Evolutionary conservation across 2,329 filamentous ascomycete species (phyloP).

Genomic region (Nothomitra cinnamomea): DNA sequence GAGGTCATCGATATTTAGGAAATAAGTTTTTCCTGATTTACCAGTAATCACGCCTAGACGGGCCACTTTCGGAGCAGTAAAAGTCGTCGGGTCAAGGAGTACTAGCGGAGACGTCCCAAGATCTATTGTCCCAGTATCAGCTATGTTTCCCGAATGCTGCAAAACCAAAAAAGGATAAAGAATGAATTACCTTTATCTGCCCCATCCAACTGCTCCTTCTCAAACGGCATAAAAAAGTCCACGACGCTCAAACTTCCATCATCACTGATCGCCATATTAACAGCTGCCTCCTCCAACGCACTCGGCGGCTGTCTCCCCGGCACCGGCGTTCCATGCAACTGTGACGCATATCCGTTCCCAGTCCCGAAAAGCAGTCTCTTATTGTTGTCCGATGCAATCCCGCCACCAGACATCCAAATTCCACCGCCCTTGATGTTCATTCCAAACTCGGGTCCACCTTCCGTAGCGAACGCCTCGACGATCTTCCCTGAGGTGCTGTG

Average conservation of each 20-base stretch:
- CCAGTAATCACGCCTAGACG: conserved; percentile 33
- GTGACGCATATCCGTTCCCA: conserved; percentile 16
- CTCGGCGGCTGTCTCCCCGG: conserved; percentile 14
- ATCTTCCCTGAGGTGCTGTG: conserved; percentile 24
- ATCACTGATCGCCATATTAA: background rate
- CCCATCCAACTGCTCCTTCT: conserved; percentile 32
- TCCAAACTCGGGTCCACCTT: conserved; percentile 9
- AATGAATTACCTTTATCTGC: conserved; percentile 31
- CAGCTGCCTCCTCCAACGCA: conserved; percentile 14
- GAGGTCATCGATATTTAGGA: conserved; percentile 25
- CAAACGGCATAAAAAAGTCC: conserved; percentile 38
- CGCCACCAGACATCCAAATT: conserved; percentile 17
- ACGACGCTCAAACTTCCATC: conserved; percentile 9
- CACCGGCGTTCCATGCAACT: conserved; percentile 15
- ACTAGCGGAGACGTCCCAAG: conserved; percentile 20
- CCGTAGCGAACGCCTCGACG: conserved; percentile 12
- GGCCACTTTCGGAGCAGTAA: conserved; percentile 26
- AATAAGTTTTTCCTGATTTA: conserved; percentile 31
- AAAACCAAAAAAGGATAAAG: no score
- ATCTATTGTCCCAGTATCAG: no score
- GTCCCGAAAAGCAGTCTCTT: conserved; percentile 15
- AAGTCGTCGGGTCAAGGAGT: conserved; percentile 27
- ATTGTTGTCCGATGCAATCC: conserved; percentile 14
- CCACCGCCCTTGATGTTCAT: conserved; percentile 8
- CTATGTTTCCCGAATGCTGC: no score